Evolutionary conservation across 257 asterid species (phyloP), one percentile per base, ranked within the genome.

Genomic region (Coffea canephora): DNA sequence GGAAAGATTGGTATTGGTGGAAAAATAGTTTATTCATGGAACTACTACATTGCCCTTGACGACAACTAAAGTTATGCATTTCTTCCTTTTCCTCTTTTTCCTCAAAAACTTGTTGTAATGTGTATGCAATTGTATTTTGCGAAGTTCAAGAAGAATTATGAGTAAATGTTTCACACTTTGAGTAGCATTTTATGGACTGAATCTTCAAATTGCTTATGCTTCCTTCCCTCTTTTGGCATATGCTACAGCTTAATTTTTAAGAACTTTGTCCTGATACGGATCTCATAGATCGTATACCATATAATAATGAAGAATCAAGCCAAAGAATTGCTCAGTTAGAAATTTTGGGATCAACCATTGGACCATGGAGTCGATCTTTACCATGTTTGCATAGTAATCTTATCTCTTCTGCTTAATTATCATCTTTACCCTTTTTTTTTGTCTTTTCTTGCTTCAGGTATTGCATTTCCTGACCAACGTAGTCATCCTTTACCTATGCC

Each of bases 401-500:
- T 2, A 55, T 59, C 0, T 39, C 6, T 27, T 61, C 61, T 45
- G 21, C 36, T 62, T 62, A 75, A 74, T n/a, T 6, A 36, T 77
- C n/a, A 14, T 67, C 31, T 36, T 8, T 67, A 16, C n/a, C 11
- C 11, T 27, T 73, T 69, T 8, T 14, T 68, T 43, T 34, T 57
- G 13, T 6, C 31, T 69, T 41, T 25, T 34, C 21, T 36, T 73
- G 6, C 15, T 74, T 80, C 83, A 87, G 88, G 78, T 66, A 57
- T 34, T 15, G 16, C 76, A 39, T 25, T 18, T 69, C 62, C 66
- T 23, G 68, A 14, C 55, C 87, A 74, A 12, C 16, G 67, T 59
- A 84, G 89, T 57, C 88, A 87, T 68, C 90, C 88, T 52, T 81
- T 87, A 77, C 89, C 89, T 71, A 72, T 66, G 76, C 90, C 90